Evolutionary conservation across 2,329 filamentous ascomycete species (phyloP), one percentile per base, ranked within the genome.

Genomic region (Cryphonectria naterciae): DNA sequence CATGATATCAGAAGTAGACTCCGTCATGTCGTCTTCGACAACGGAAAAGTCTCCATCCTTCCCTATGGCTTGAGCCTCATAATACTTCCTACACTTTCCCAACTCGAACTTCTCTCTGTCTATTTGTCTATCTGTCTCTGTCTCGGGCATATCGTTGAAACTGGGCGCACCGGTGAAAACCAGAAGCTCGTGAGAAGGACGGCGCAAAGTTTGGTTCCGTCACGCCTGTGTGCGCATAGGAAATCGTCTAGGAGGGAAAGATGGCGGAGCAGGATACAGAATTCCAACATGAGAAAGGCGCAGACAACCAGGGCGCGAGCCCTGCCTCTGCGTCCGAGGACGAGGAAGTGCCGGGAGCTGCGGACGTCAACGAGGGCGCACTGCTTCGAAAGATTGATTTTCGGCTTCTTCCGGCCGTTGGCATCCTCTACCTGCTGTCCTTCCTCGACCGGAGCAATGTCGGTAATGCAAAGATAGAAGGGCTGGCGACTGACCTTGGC

Each of bases 401-500:
- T 4, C 81, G 83, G 62, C 79, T 89, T 4, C 77, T 89, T 0
- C 88, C 87, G 0, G 84, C 85, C 0, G 83, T 89, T 1, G 86
- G 86, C 0, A 75, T 88, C 3, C 73, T 89, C 15, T 89, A 89
- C 74, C 77, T 89, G 7, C 76, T 89, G 0, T 88, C 85, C 0
- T 89, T 89, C 72, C 77, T 89, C 11, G 87, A 89, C 73, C 80
- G 87, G 43, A 87, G 86, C 75, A 89, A 89, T 79, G 87, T 89
- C 28, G 87, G 86, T 35, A 89, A 89, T 73, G 88, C 87, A 0
- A 83, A 83, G 65, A 84, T 89, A 25, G 87, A 89, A 73, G 87
- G 87, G 39, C 81, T 89, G 63, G 78, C 85, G 0, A 78, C 76
- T 4, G 86, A 89, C 74, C 73, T 89, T 4, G 68, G 84, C 62